Conservation (phyloP, 2,329 filamentous ascomycete genomes). For the Penicillium hordei region DNA sequence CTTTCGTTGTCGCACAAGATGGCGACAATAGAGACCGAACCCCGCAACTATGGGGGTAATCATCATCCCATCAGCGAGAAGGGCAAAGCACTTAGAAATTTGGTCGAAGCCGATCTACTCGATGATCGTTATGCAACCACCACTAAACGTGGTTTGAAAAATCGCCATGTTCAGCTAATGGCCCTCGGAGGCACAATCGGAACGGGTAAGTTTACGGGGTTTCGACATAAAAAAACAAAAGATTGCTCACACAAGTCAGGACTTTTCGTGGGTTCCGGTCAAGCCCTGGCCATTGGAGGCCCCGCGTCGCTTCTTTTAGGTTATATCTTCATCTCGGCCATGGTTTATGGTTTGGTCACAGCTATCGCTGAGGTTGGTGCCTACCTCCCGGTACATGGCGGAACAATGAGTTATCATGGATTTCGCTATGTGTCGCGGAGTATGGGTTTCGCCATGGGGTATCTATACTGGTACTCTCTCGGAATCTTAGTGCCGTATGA, state of each 20-base stretch:
- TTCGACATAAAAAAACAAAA: no score
- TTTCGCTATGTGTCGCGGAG: slow-evolving; percentile 46
- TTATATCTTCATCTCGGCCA: slow-evolving; percentile 52
- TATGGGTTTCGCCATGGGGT: slow-evolving; percentile 45
- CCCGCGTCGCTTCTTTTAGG: slow-evolving; percentile 55
- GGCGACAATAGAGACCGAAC: neutral
- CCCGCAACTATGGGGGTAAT: neutral
- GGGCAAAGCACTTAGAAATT: slow-evolving; percentile 6
- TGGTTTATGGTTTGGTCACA: slow-evolving; percentile 52
- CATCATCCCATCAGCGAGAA: neutral
- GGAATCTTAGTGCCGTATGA: slow-evolving; percentile 56
- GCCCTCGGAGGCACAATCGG: no score
- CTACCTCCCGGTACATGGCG: slow-evolving; percentile 47
- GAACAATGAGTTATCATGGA: slow-evolving; percentile 46
- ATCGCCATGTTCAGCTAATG: no score
- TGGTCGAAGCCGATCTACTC: no score
- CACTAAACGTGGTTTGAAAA: no score
- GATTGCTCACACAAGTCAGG: no score
- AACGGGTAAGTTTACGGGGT: no score
- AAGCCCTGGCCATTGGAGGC: slow-evolving; percentile 51
- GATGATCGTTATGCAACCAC: no score
- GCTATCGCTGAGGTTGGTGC: slow-evolving; percentile 44
- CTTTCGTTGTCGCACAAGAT: neutral
- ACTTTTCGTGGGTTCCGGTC: no score
- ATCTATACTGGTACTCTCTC: slow-evolving; percentile 50